Evolutionary conservation across 2,329 filamentous ascomycete genomes (phyloP), one percentile per base, ranked within the genome.

Genomic region (Penicillium sp.): DNA sequence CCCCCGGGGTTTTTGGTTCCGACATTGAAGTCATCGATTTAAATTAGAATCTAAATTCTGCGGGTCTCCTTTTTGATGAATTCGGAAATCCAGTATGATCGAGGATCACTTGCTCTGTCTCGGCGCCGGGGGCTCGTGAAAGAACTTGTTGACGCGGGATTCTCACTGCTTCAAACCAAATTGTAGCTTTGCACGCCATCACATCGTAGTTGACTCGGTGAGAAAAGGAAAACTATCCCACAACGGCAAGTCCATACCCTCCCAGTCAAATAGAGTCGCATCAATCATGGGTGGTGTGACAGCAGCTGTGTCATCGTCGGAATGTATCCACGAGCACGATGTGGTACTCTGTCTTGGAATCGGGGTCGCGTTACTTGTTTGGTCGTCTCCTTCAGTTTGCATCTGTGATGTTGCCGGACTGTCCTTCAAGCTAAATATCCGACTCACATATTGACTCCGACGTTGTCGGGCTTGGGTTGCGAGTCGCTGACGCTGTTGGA

Each of bases 401-500:
- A 39, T 45, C n/a, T 47, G 59, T 2, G 55, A 39, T 13, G 55
- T 55, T 19, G 47, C 34, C 2, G 60, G 50, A 3, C 32, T 60
- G n/a, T 60, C 56, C 29, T 60, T 65, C 30, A 74, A 46, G 13
- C 64, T 71, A 53, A 74, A 71, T 0, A 74, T 67, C 51, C 71
- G 70, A 51, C 63, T 73, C 19, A 74, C 71, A 36, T 74, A 74
- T 42, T 61, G 66, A 32, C 61, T 70, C 8, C 70, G 64, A 18
- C 61, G 64, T 36, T 66, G 64, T 8, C 61, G 65, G 4, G 66
- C 56, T 32, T 72, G 64, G 2, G 61, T 56, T 7, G 59, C 51
- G 2, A 70, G 55, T 27, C 67, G 65, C 38, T 71, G 68, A 13
- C 76, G 73, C 55, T 77, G 75, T 46, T 77, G 70, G 3, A 64